Conservation (phyloP, 208 protist species). For the Giardia muris region DNA sequence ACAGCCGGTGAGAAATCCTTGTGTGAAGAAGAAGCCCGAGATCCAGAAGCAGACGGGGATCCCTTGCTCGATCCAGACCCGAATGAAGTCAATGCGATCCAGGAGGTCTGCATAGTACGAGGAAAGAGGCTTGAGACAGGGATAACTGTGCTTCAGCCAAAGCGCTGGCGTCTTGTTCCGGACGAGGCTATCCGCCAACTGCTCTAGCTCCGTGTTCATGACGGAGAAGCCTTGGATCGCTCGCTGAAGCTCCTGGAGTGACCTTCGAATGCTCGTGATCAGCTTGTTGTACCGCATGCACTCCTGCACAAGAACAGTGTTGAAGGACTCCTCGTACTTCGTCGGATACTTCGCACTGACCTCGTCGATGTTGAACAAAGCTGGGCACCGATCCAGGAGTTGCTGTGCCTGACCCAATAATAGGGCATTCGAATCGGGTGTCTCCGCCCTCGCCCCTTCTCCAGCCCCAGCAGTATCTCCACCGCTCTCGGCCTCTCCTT, state of each 20-base stretch:
- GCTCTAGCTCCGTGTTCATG: constrained; percentile 82
- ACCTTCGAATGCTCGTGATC: constrained; percentile 61
- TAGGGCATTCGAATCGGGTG: constrained; percentile 58
- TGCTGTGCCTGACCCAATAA: constrained; percentile 81
- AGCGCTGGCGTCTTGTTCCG: constrained; percentile 76
- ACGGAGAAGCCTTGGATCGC: constrained; percentile 80
- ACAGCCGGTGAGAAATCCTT: constrained; percentile 83
- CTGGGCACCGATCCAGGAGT: background rate
- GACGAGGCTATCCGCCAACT: constrained; percentile 64
- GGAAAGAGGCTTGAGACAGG: constrained; percentile 76
- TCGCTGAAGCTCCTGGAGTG: constrained; percentile 73
- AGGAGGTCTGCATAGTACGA: constrained; percentile 82
- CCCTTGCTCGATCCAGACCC: constrained; percentile 67
- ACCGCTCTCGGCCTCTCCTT: constrained; percentile 40
- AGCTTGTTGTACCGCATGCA: constrained; percentile 82
- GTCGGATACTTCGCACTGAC: constrained; percentile 68
- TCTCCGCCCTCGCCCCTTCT: background rate
- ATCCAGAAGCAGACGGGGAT: constrained; percentile 89
- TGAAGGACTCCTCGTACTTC: constrained; percentile 85
- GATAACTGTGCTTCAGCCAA: constrained; percentile 37
- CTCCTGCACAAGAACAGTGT: constrained; percentile 89
- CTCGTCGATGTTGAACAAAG: background rate
- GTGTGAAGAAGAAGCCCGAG: constrained; percentile 82
- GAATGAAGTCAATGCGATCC: constrained; percentile 69
- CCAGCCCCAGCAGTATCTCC: background rate